Evolutionary conservation across 176 grass and related monocot species (phyloP), one percentile per base, ranked within the genome.

Genomic region (Hyparrhenia diplandra): DNA sequence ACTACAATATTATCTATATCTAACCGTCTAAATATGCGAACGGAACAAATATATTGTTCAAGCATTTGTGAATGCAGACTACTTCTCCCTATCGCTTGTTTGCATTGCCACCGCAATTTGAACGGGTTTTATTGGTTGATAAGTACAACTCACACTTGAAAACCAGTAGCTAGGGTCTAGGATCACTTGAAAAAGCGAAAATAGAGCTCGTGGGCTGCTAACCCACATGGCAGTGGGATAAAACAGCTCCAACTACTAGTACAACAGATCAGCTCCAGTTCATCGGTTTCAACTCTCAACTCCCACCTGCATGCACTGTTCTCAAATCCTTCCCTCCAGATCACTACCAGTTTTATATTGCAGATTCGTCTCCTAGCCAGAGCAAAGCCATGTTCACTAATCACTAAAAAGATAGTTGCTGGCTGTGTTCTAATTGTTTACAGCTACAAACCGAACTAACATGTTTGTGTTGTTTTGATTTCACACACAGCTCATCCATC

Each of bases 221-320:
- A 82, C 64, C n/a, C 69, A 84, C 81, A 80, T 76, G 87, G 31
- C 52, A 43, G 25, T 42, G 23, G 21, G 24, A 28, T 85, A 85
- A 89, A 89, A 85, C 42, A 64, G 74, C 24, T 83, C 61, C 31
- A 24, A 13, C 5, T 20, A 6, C 58, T 58, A 2, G 12, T 10
- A 6, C 45, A 32, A 42, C 76, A 75, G 70, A 41, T 64, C 63
- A 42, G 69, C 16, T 49, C 42, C 40, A 34, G 60, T 20, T 42
- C 40, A 75, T 82, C 69, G 70, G 67, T 51, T 87, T 51, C 62
- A 67, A 66, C 40, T 52, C 42, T 71, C 73, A 63, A 83, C 76
- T 64, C 16, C 84, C 61, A 68, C 69, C 61, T 37, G 61, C 84
- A 13, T 47, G 28, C 67, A 75, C 76, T 69, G 16, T 49, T 74